Evolutionary conservation across 129 eudicot species (phyloP).

Genomic region (Lactuca saligna): DNA sequence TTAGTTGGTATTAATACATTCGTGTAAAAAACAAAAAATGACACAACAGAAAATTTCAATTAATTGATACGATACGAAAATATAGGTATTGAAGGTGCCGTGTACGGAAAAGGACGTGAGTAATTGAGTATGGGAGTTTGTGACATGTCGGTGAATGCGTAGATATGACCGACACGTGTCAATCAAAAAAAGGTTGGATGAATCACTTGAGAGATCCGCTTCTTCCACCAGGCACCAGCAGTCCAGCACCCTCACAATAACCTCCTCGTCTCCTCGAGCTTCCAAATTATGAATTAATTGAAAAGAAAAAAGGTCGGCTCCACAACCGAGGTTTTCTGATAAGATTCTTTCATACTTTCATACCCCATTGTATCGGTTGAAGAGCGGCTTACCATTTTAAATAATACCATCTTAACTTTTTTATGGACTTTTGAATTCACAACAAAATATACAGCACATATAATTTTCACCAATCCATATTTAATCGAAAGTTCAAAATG

Average conservation of each 20-base stretch:
- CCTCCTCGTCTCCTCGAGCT: slow-evolving; percentile 14
- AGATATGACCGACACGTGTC: slow-evolving; percentile 24
- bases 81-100: slow-evolving; percentile 17
- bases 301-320: slow-evolving; percentile 1
- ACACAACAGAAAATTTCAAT: no score
- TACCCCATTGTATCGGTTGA: not conserved
- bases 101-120: slow-evolving; percentile 42
- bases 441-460: no score
- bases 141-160: slow-evolving; percentile 23
- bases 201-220: slow-evolving; percentile 7
- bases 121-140: not conserved
- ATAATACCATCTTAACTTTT: no score
- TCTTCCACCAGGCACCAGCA: not conserved
- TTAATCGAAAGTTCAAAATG: no score
- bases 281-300: not conserved
- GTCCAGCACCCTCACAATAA: not conserved
- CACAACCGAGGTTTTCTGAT: slow-evolving; percentile 20
- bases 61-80: not conserved
- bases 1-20: no score
- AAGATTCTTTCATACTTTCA: slow-evolving; percentile 11
- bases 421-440: no score
- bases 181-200: not conserved
- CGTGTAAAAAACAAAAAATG: not conserved
- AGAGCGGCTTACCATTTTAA: not conserved
- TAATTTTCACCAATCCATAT: no score